Evolutionary conservation across 2,329 filamentous ascomycete genomes (phyloP), one percentile per base, ranked within the genome.

Genomic region (Chrysoporthe deuterocubensis): DNA sequence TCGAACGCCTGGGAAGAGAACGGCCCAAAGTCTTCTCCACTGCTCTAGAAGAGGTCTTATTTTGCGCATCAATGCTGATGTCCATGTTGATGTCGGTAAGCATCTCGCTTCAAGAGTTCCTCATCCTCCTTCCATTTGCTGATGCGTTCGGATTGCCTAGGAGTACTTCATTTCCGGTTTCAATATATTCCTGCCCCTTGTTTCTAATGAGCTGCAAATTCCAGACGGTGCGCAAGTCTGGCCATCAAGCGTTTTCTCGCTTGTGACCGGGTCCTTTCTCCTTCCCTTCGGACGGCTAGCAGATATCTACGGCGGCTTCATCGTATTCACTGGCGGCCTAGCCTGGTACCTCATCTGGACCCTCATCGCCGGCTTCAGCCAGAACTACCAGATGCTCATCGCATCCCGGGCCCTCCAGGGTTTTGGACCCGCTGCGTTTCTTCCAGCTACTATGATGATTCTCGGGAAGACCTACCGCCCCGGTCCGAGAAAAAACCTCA

Each of bases 101-200:
- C 74, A 14, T 32, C 34, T 11, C 14, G 4, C 26, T 13, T 18
- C 43, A 14, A 50, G 1, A 9, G 18, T 40, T 8, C 14, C 42
- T 43, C 14, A 18, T 26, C 16, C 16, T 4, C 4, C 21, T 40
- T 21, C 14, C 13, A 14, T 13, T 32, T 11, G 21, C 3, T 18
- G 1, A 13, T 14, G n/a, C 14, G 32, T 48, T 16, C 48, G 59
- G 8, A 40, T 34, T 11, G 14, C 6, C 67, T 73, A 87, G 83
- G 92, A 94, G 79, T 94, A 90, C 78, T 91, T 90, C 75, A 86
- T 95, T 62, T 91, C 89, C 59, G 93, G 93, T 43, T 96, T 94
- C 76, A 86, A 85, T 68, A 90, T 91, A 72, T 86, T 95, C 37
- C 78, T 94, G 0, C 92, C 92, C 0, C 87, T 87, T 0, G 77